Conservation (phyloP, 2,329 filamentous ascomycete genomes). For the Aspergillus terreus region DNA sequence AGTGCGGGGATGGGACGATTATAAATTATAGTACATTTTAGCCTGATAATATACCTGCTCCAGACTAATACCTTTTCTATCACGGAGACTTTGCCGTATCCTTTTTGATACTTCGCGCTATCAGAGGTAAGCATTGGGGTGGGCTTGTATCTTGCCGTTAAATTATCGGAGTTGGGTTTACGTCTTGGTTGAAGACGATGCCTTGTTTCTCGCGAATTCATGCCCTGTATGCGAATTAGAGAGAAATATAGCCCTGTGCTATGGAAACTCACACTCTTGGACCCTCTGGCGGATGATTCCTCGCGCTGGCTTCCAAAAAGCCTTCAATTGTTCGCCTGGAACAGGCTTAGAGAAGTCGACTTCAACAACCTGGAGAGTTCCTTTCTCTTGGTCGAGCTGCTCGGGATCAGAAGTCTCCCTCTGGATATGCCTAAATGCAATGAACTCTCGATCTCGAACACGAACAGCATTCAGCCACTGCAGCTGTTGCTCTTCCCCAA, state of each 20-base stretch:
- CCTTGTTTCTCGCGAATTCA: not conserved
- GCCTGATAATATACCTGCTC: not conserved
- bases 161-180: no score
- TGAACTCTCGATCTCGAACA: constrained; percentile 8
- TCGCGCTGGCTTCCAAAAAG: constrained; percentile 11
- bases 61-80: not conserved
- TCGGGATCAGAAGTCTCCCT: not conserved
- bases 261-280: not conserved
- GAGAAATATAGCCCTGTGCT: not conserved
- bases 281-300: constrained; percentile 7
- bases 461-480: constrained; percentile 10
- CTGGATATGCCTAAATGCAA: constrained; percentile 9
- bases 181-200: no score
- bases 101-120: no score
- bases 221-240: not conserved
- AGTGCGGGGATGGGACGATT: not conserved
- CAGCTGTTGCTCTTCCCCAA: constrained; percentile 7
- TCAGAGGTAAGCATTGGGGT: no score
- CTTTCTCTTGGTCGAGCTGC: not conserved
- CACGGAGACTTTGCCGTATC: no score
- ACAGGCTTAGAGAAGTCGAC: constrained; percentile 10
- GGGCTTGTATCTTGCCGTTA: no score
- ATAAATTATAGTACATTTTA: not conserved
- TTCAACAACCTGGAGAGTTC: constrained; percentile 3
- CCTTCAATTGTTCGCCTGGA: constrained; percentile 8